A percentile compares a stretch with the other conserved stretches of the same genome.
Evolutionary conservation across 768 basidiomycete genomes (phyloP).

Genomic region (Termitomyces sp.): DNA sequence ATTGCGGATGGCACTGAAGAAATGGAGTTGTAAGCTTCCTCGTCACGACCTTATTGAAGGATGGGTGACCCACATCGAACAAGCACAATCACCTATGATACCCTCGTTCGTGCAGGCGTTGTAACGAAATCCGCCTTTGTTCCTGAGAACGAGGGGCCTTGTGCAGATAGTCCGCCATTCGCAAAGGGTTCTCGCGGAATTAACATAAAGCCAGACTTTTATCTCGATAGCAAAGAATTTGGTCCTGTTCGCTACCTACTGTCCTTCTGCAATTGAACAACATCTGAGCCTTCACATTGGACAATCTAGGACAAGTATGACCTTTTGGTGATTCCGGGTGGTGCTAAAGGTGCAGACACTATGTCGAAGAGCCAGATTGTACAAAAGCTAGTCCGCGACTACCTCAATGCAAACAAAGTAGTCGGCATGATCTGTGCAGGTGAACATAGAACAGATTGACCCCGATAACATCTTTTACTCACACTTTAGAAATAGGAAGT

Average conservation of each 20-base stretch:
- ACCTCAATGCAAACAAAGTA: constrained; percentile 45
- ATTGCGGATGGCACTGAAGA: constrained; percentile 84
- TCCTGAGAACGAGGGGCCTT: constrained; percentile 25
- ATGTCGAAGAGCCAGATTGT: constrained; percentile 56
- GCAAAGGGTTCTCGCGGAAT: constrained; percentile 70
- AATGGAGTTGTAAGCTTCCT: constrained; percentile 75
- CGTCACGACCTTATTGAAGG: background rate
- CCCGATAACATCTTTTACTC: background rate
- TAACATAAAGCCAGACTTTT: constrained; percentile 62
- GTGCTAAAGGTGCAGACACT: constrained; percentile 71
- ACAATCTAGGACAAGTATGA: constrained; percentile 54
- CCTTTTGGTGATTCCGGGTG: constrained; percentile 71
- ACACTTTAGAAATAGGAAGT: constrained; percentile 42
- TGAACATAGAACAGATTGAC: constrained; percentile 19
- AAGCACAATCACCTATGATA: constrained; percentile 80
- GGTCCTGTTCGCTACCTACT: constrained; percentile 37
- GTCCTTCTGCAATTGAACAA: background rate
- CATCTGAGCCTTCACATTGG: background rate
- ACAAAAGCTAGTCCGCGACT: constrained; percentile 57
- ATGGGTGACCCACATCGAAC: background rate
- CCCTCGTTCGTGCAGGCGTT: constrained; percentile 73
- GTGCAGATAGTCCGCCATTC: constrained; percentile 32
- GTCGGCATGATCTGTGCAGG: constrained; percentile 89
- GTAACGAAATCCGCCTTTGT: constrained; percentile 61
- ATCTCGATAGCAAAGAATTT: constrained; percentile 38